phyloP scores from a whole-genome alignment of 805 yeast genomes.

The Candida wancherniae region DNA sequence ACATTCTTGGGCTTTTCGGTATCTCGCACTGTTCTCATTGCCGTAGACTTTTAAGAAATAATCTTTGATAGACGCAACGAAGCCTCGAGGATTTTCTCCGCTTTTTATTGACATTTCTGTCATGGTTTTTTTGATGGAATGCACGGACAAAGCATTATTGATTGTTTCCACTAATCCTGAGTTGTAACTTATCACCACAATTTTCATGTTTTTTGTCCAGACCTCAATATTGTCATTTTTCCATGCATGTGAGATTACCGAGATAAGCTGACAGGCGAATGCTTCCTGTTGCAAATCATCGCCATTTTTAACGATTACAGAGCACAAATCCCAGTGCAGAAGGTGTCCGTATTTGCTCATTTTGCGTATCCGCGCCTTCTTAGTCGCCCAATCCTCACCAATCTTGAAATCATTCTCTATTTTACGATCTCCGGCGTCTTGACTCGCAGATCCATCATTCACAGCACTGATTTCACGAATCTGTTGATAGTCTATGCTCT shows the following conservation, averaged over 20 bases:
- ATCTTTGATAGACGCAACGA: slow-evolving; percentile 68
- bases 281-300: slow-evolving; percentile 96
- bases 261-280: slow-evolving; percentile 91
- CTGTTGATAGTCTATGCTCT: slow-evolving; percentile 25
- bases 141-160: slow-evolving; percentile 89
- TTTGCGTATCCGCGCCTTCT: slow-evolving; percentile 73
- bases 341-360: slow-evolving; percentile 79
- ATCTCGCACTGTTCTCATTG: slow-evolving; percentile 45
- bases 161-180: slow-evolving; percentile 95
- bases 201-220: slow-evolving; percentile 94
- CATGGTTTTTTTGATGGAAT: slow-evolving; percentile 88
- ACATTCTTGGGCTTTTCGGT: slow-evolving; percentile 73
- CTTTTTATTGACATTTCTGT: slow-evolving; percentile 66
- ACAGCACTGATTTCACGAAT: slow-evolving; percentile 2
- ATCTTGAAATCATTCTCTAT: slow-evolving; percentile 86
- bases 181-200: slow-evolving; percentile 82
- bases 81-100: slow-evolving; percentile 67
- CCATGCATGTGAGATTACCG: slow-evolving; percentile 86
- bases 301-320: slow-evolving; percentile 95
- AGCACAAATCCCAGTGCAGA: slow-evolving; percentile 90
- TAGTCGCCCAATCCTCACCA: slow-evolving; percentile 91
- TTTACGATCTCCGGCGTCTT: slow-evolving; percentile 72
- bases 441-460: neutral
- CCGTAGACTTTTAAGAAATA: slow-evolving; percentile 81
- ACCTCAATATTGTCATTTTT: slow-evolving; percentile 58